phyloP scores from a whole-genome alignment of 2,329 filamentous ascomycete species.

The Pseudopyricularia cyperi region DNA sequence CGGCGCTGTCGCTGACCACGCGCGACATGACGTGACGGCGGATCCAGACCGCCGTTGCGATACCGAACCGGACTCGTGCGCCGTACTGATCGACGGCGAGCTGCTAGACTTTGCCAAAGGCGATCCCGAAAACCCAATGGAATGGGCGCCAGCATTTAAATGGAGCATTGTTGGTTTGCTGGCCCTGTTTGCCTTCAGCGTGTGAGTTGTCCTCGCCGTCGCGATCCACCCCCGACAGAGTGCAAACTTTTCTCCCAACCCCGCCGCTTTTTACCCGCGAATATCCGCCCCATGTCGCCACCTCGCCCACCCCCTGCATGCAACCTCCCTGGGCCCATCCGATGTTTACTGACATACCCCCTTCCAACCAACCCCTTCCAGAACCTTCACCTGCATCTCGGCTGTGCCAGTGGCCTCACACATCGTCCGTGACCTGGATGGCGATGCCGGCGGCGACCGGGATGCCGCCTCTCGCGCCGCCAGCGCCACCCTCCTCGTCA shows the following conservation, averaged over 20 bases:
- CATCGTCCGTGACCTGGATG: slow-evolving; percentile 34
- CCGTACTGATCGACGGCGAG: neutral
- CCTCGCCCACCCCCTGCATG: neutral
- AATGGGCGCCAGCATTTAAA: slow-evolving; percentile 39
- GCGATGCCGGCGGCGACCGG: slow-evolving; percentile 16
- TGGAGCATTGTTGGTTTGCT: slow-evolving; percentile 39
- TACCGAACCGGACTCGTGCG: neutral
- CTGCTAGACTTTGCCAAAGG: slow-evolving; percentile 28
- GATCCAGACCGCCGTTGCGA: neutral
- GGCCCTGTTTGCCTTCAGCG: slow-evolving; percentile 40
- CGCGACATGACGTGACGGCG: neutral
- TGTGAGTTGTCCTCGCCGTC: slow-evolving; percentile 29
- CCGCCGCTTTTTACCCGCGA: neutral
- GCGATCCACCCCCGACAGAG: no score
- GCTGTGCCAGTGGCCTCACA: slow-evolving; percentile 38
- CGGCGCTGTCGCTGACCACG: neutral
- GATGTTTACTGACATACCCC: neutral
- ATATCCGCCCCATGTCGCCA: neutral
- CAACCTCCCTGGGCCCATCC: neutral
- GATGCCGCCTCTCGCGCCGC: slow-evolving; percentile 24
- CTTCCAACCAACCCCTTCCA: slow-evolving; percentile 13
- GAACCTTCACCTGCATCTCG: slow-evolving; percentile 44
- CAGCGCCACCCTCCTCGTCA: slow-evolving; percentile 48
- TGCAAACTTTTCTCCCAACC: no score
- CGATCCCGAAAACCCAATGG: slow-evolving; percentile 36